Conservation (phyloP, 257 asterid genomes). For the Vinca minor region DNA sequence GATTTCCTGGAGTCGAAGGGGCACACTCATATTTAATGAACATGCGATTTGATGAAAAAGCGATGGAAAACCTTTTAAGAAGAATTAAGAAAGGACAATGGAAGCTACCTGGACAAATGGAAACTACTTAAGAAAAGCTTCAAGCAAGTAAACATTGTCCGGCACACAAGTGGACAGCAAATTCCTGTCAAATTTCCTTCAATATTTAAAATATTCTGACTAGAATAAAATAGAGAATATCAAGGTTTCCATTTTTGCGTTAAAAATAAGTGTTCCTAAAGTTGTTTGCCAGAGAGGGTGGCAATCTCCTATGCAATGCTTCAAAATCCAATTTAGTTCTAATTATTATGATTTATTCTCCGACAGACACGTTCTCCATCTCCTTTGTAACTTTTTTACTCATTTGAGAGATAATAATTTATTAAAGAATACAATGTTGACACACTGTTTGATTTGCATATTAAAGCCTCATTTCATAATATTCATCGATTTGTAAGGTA, state of each 20-base stretch:
- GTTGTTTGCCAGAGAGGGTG: neutral
- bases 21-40: no score
- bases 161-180: neutral
- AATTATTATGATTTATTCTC: neutral
- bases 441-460: neutral
- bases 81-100: neutral
- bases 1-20: no score
- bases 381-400: no score
- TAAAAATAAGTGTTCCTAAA: neutral
- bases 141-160: neutral
- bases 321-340: neutral
- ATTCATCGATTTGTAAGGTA: neutral
- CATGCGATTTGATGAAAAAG: no score
- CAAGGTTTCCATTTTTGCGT: neutral
- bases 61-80: neutral
- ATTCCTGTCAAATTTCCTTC: neutral
- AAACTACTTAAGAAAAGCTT: neutral
- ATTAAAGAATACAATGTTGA: neutral
- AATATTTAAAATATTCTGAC: neutral
- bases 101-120: neutral
- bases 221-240: neutral
- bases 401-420: neutral
- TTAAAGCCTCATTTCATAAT: neutral
- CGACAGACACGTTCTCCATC: neutral
- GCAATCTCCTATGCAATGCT: neutral